Evolutionary conservation across 441 rosid genomes (phyloP).

Genomic region (Erodium texanum): DNA sequence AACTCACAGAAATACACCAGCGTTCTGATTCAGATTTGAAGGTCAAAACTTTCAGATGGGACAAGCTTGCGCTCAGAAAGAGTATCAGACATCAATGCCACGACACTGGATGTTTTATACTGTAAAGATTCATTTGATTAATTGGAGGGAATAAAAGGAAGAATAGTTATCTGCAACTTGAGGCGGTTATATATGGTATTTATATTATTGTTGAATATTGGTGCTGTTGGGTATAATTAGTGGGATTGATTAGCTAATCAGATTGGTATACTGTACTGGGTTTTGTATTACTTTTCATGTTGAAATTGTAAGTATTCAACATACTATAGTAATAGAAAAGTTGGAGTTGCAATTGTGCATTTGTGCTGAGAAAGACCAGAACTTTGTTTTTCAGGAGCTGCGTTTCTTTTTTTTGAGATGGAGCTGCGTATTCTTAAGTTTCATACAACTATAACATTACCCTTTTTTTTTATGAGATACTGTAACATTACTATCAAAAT

Average conservation of each 20-base stretch:
- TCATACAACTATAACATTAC: no score
- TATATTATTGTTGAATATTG: neutral
- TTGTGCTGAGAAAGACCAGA: no score
- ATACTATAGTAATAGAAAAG: neutral
- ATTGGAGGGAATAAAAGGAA: neutral
- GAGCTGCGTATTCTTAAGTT: no score
- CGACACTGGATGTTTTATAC: neutral
- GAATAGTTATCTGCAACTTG: neutral
- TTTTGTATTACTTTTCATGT: neutral
- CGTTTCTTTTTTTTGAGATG: no score
- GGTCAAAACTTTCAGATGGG: no score
- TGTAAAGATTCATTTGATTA: neutral
- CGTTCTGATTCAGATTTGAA: no score
- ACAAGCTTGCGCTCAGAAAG: constrained; percentile 16
- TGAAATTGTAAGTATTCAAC: neutral
- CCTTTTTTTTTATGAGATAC: no score
- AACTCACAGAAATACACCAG: no score
- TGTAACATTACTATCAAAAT: no score
- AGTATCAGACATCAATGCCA: neutral
- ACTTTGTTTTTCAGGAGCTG: no score
- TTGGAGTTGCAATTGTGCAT: no score
- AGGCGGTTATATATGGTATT: neutral
- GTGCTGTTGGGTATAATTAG: neutral
- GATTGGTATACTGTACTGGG: neutral
- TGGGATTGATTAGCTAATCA: neutral